Base-by-base conservation (phyloP, 2,329 filamentous ascomycete genomes). In the Cryphonectria radicalis region DNA sequence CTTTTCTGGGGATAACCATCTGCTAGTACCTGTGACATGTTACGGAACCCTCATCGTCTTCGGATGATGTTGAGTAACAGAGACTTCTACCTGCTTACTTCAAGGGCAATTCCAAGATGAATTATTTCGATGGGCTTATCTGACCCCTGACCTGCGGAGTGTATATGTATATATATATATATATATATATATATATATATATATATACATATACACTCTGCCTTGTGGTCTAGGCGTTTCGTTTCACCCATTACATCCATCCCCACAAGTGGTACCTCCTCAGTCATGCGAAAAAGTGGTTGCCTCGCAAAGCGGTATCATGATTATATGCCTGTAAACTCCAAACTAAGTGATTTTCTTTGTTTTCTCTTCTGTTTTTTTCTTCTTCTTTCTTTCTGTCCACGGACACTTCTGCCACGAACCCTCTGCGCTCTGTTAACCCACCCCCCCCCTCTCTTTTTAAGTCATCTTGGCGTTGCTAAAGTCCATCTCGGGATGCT, bases 401-500 rank as follows among this genome's bases (percentile, higher is more conserved):
- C 35, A 13, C n/a, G 10, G n/a, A 32, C 3, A 28, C 8, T 50
- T 7, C 17, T 50, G 13, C 22, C 25, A 28, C 43, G 13, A 19
- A 13, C 19, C 11, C 35, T 32, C 55, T 46, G 28, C 32, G 32
- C 32, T 42, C 19, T 46, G 10, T 8, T n/a, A n/a, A 43, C 40
- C 22, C 40, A 8, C 25, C n/a, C 25, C 22, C 25, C 63, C 32
- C 17, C n/a, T 59, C 13, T 35, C 2, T 14, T 22, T 50, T 76
- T 82, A 90, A 77, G 82, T 86, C 70, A 92, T 88, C 84, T 92
- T 90, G 74, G 90, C 90, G 64, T 92, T 91, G 79, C 85, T 89
- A 77, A 92, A 92, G 80, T 92, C 90, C 87, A 92, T 89, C 83
- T 92, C 90, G 0, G 89, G 89, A 76, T 91, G 89, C 81, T 97